Percentiles rank a stretch among this genome's conserved stretches.
These are phyloP conservation scores for Bipolaris gigantea DNA, from an alignment of 2,329 filamentous ascomycete genomes.

Conservation along the genomic window DNA sequence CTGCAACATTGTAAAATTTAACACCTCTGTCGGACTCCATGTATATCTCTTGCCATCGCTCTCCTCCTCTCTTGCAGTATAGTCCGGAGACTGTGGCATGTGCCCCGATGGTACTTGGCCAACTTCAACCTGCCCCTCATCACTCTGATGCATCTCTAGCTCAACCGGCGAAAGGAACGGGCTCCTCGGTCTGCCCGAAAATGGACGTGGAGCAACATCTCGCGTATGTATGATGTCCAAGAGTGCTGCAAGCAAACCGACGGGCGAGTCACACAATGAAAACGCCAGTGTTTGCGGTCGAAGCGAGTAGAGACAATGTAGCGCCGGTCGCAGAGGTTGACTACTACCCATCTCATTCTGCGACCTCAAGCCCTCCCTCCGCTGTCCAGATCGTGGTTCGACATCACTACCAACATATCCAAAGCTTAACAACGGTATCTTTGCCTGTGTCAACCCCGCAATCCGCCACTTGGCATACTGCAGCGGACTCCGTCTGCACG, in stretches of 20 bases:
- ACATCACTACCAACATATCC: conserved; percentile 61
- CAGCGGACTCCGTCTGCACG: conserved; percentile 47
- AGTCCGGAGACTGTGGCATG: conserved; percentile 1
- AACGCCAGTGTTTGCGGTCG: conserved; percentile 44
- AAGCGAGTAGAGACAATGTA: conserved; percentile 34
- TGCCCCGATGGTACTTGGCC: not conserved
- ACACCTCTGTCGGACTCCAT: conserved; percentile 52
- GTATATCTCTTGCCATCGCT: conserved; percentile 2
- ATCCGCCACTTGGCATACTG: conserved; percentile 61
- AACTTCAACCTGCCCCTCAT: conserved; percentile 14
- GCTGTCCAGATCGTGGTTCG: not conserved
- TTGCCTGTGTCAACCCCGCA: conserved; percentile 48
- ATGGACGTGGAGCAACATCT: conserved; percentile 10
- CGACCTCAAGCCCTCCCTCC: not conserved
- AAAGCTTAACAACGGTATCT: conserved; percentile 53
- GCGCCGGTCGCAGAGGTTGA: conserved; percentile 1
- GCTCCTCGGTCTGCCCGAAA: conserved; percentile 26
- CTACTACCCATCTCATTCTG: not conserved
- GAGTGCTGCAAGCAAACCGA: conserved; percentile 39
- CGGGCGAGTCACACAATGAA: conserved; percentile 45
- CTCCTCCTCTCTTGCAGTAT: not conserved
- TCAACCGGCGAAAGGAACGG: conserved; percentile 39
- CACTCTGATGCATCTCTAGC: conserved; percentile 25
- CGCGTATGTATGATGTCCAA: conserved; percentile 39
- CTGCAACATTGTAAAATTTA: conserved; percentile 57